Evolutionary conservation across 768 basidiomycete species (phyloP).

Genomic region (Leccinum imitatum): DNA sequence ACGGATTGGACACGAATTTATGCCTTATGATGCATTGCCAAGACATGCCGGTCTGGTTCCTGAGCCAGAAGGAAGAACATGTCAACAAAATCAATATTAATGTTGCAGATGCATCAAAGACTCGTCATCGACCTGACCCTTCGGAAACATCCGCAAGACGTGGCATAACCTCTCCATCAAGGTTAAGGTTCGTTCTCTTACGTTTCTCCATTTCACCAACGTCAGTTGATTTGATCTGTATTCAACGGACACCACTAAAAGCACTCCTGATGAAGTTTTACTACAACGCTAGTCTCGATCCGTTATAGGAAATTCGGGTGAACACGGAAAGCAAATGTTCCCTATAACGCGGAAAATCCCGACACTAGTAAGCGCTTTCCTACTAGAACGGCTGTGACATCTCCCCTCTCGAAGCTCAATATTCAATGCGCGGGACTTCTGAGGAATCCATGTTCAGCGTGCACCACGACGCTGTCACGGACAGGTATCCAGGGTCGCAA

Average conservation of each 20-base stretch:
- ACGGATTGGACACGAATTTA: neutral
- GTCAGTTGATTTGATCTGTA: neutral
- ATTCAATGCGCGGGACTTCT: constrained; percentile 70
- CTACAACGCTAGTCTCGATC: constrained; percentile 46
- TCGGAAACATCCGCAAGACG: constrained; percentile 49
- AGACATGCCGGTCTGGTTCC: no score
- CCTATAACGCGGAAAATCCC: no score
- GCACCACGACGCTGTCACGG: constrained; percentile 86
- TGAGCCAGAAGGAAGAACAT: no score
- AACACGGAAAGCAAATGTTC: no score
- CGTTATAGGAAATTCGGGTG: no score
- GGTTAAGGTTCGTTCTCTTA: constrained; percentile 39
- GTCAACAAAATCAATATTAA: no score
- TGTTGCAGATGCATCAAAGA: constrained; percentile 40
- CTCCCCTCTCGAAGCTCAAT: constrained; percentile 82
- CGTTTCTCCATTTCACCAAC: constrained; percentile 9
- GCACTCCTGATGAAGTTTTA: constrained; percentile 89
- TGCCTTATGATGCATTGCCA: neutral
- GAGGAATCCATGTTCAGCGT: constrained; percentile 86
- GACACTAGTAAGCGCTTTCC: no score
- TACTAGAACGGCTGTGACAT: no score
- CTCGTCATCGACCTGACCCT: constrained; percentile 86
- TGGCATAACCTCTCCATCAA: constrained; percentile 58
- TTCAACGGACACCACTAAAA: constrained; percentile 79
- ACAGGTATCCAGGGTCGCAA: constrained; percentile 92